Conservation (phyloP, 306 rosid genomes). For the Citrullus mucosospermus region DNA sequence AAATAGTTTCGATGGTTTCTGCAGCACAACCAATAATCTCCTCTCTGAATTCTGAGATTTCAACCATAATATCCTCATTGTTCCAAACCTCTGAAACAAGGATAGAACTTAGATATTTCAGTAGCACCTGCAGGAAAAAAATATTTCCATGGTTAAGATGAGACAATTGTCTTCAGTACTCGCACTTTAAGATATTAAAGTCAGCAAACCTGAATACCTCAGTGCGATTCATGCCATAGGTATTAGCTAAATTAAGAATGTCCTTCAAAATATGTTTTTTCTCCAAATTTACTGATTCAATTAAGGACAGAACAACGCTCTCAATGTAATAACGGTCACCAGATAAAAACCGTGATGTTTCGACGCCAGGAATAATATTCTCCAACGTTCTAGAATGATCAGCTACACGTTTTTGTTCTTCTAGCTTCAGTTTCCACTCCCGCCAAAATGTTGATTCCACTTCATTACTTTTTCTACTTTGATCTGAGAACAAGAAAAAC, state of each 20-base stretch:
- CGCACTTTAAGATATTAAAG: slow-evolving; percentile 4
- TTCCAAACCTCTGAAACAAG: slow-evolving; percentile 85
- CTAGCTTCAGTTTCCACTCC: slow-evolving; percentile 89
- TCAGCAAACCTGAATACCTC: slow-evolving; percentile 46
- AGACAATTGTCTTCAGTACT: slow-evolving; percentile 6
- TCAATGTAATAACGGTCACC: slow-evolving; percentile 60
- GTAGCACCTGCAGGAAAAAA: slow-evolving; percentile 58
- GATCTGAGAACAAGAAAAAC: slow-evolving; percentile 34
- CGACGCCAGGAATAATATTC: slow-evolving; percentile 82
- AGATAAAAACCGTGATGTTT: slow-evolving; percentile 74
- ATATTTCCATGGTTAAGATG: slow-evolving; percentile 3
- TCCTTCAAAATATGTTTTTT: slow-evolving; percentile 75
- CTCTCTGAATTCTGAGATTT: slow-evolving; percentile 51
- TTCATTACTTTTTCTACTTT: slow-evolving; percentile 52
- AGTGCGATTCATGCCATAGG: slow-evolving; percentile 51
- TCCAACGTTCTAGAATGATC: slow-evolving; percentile 74
- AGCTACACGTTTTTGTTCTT: slow-evolving; percentile 69
- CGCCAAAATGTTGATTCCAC: slow-evolving; percentile 93
- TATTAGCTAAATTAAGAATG: slow-evolving; percentile 52
- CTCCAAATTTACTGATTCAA: slow-evolving; percentile 65
- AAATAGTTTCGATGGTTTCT: slow-evolving; percentile 52
- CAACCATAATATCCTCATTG: slow-evolving; percentile 66
- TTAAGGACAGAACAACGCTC: slow-evolving; percentile 53
- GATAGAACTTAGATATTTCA: slow-evolving; percentile 49
- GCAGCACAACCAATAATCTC: slow-evolving; percentile 42